Conservation (phyloP, 2,329 filamentous ascomycete species). For the Fusarium sterilihyphosum region DNA sequence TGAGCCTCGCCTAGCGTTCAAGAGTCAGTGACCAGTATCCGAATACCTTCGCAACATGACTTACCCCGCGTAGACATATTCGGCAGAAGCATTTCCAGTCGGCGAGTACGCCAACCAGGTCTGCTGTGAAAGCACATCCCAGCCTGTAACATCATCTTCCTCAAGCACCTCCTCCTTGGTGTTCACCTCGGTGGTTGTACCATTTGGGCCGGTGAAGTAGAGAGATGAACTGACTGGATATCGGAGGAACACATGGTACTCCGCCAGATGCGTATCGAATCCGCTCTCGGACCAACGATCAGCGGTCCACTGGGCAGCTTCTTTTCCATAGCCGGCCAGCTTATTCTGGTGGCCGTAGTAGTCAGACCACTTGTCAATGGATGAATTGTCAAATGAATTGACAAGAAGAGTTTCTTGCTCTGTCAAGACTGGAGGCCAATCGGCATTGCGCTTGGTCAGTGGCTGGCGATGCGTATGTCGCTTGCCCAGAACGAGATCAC, state of each 20-base stretch:
- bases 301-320: slow-evolving; percentile 52
- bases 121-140: slow-evolving; percentile 71
- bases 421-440: slow-evolving; percentile 50
- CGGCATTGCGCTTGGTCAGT: slow-evolving; percentile 45
- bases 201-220: slow-evolving; percentile 49
- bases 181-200: slow-evolving; percentile 69
- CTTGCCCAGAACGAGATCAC: slow-evolving; percentile 41
- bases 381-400: slow-evolving; percentile 52
- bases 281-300: slow-evolving; percentile 51
- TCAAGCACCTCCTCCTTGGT: slow-evolving; percentile 78
- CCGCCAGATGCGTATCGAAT: slow-evolving; percentile 48
- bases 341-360: slow-evolving; percentile 54
- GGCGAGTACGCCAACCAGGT: slow-evolving; percentile 88
- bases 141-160: slow-evolving; percentile 78
- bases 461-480: slow-evolving; percentile 48
- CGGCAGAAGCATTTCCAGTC: slow-evolving; percentile 77
- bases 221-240: slow-evolving; percentile 68
- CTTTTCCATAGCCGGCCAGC: slow-evolving; percentile 50
- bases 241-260: slow-evolving; percentile 69
- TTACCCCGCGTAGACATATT: slow-evolving; percentile 79
- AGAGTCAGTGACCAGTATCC: not conserved
- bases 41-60: not conserved
- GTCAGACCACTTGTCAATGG: slow-evolving; percentile 51
- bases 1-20: slow-evolving; percentile 64
- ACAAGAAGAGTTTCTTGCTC: slow-evolving; percentile 48